Conservation (phyloP, 768 basidiomycete genomes). For the Collybiopsis confluens region DNA sequence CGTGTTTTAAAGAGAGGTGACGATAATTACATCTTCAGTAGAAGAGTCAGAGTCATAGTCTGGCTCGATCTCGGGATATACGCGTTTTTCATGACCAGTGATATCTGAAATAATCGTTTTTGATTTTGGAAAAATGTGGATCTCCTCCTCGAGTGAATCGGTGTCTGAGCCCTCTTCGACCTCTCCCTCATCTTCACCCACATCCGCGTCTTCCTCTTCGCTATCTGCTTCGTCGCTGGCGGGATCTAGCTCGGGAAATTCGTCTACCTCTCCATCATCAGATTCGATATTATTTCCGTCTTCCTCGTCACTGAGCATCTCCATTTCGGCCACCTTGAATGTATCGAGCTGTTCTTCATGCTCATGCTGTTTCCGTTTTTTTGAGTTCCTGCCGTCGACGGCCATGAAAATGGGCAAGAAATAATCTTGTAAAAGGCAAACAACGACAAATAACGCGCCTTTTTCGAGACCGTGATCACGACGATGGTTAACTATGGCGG, state of each 20-base stretch:
- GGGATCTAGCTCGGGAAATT: constrained; percentile 67
- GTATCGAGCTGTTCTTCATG: constrained; percentile 32
- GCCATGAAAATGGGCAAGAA: constrained; percentile 6
- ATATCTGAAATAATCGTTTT: constrained; percentile 73
- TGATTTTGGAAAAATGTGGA: constrained; percentile 57
- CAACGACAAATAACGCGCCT: neutral
- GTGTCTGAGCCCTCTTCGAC: constrained; percentile 31
- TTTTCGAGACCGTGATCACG: neutral
- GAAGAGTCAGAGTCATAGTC: constrained; percentile 90
- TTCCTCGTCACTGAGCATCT: constrained; percentile 77
- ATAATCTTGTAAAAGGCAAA: neutral
- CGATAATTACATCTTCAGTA: constrained; percentile 77
- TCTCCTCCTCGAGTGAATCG: constrained; percentile 35
- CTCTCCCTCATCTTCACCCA: constrained; percentile 34
- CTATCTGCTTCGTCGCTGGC: constrained; percentile 50
- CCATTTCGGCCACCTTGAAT: constrained; percentile 43
- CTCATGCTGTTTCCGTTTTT: constrained; percentile 56
- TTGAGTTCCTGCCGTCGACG: constrained; percentile 18
- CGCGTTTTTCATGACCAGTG: constrained; percentile 78
- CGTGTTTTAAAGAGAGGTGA: constrained; percentile 6
- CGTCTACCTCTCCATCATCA: constrained; percentile 61
- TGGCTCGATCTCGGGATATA: constrained; percentile 87
- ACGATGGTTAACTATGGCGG: constrained; percentile 87
- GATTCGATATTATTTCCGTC: constrained; percentile 39
- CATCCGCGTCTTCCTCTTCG: constrained; percentile 30